Conservation (phyloP, 306 rosid genomes). For the Corylus americana region DNA sequence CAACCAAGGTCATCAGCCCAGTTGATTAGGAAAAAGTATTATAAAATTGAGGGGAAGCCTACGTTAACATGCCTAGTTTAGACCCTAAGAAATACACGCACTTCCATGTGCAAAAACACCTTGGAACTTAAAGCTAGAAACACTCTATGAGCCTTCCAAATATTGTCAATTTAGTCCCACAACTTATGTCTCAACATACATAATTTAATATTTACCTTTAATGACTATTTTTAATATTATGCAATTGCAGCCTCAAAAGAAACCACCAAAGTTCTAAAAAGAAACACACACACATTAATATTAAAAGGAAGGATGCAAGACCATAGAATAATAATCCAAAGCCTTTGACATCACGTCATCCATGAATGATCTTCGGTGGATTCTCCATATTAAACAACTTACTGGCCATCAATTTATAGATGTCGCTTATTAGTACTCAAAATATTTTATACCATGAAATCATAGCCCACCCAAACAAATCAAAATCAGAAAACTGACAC, state of each 20-base stretch:
- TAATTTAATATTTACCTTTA: neutral
- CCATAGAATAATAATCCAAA: neutral
- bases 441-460: neutral
- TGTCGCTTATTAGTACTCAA: neutral
- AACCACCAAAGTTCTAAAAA: neutral
- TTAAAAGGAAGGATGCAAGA: neutral
- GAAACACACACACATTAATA: neutral
- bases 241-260: neutral
- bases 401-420: neutral
- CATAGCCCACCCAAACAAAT: slow-evolving; percentile 12
- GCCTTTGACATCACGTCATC: neutral
- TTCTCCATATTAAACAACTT: slow-evolving; percentile 3
- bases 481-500: neutral
- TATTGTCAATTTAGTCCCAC: neutral
- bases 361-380: neutral
- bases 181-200: neutral
- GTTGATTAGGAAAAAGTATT: neutral
- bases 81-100: neutral
- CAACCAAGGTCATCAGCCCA: neutral
- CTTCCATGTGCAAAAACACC: neutral
- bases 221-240: neutral
- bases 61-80: neutral
- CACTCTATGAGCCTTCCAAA: neutral
- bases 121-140: neutral
- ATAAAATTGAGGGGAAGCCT: neutral